Evolutionary conservation across 306 rosid genomes (phyloP), one percentile per base, ranked within the genome.

Genomic region (Hippophae tibetana): DNA sequence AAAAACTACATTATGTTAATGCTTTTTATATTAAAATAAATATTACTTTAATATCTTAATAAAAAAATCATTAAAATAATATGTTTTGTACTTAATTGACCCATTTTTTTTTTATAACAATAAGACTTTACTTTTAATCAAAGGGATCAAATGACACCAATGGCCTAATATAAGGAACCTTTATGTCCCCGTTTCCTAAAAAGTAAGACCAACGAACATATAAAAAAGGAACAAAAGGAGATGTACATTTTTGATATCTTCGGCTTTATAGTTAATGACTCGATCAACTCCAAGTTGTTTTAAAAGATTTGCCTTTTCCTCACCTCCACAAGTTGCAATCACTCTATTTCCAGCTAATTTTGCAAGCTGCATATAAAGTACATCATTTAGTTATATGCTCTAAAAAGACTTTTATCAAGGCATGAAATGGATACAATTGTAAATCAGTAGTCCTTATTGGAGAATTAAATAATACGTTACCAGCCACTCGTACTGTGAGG

Each of bases 261-360:
- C 98, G 61, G 78, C 70, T 67, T 62, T 84, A 56, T 87, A 90
- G 69, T 90, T 96, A 77, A 90, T 87, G 77, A 90, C 87, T 69
- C 95, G 86, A 78, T 90, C 92, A 57, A 79, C 96, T 70, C 96
- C 98, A 86, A 85, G 74, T 27, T 85, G 82, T 80, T 81, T 87
- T 72, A 90, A 69, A 76, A 85, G 92, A 73, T 69, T 74, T 69
- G 89, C 92, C 72, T 90, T 90, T 64, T 77, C 81, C 58, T 65
- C 75, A 61, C 98, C 96, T 70, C 96, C 95, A 75, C 98, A 90
- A 52, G 98, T 87, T 66, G 98, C 98, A 72, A 90, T 87, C 70
- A 90, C 96, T 2, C 65, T 81, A 61, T 87, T 90, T 72, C 96
- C 92, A 49, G 89, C 86, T 78, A 90, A 70, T 64, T 90, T 90